phyloP scores from a whole-genome alignment of 1,139 yeast species.

The Pichia sp. region DNA sequence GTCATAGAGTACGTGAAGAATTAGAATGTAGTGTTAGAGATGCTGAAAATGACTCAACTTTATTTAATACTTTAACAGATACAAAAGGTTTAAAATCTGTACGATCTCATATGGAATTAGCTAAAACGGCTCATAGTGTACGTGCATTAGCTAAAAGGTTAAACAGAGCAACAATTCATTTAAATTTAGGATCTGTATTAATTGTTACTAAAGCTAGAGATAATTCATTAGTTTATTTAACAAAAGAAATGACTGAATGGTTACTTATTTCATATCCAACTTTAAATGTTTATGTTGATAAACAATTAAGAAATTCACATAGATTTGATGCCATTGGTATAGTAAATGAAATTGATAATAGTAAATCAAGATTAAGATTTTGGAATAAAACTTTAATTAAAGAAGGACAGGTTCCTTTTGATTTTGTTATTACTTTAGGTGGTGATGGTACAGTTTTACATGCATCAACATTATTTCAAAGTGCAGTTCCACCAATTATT shows the following conservation, averaged over 20 bases:
- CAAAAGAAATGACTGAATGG: slow-evolving; percentile 79
- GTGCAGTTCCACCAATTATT: slow-evolving; percentile 82
- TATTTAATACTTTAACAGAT: slow-evolving; percentile 10
- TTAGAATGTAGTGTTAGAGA: slow-evolving; percentile 1
- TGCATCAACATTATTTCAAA: slow-evolving; percentile 72
- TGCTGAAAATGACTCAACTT: slow-evolving; percentile 8
- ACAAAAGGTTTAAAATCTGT: slow-evolving; percentile 31
- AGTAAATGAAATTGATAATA: slow-evolving; percentile 36
- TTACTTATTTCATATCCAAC: slow-evolving; percentile 37
- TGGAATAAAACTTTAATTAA: slow-evolving; percentile 62
- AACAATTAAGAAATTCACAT: slow-evolving; percentile 51
- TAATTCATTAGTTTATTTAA: slow-evolving; percentile 63
- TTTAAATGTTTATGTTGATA: slow-evolving; percentile 65
- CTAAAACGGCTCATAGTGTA: slow-evolving; percentile 84
- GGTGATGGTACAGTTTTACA: slow-evolving; percentile 89
- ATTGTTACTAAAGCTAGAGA: slow-evolving; percentile 85
- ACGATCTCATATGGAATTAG: slow-evolving; percentile 64
- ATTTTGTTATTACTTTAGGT: slow-evolving; percentile 73
- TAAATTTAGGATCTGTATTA: slow-evolving; percentile 65
- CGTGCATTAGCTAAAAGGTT: slow-evolving; percentile 71
- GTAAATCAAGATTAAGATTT: slow-evolving; percentile 43
- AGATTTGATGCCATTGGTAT: slow-evolving; percentile 51
- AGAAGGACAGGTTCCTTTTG: slow-evolving; percentile 56
- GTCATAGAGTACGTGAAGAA: not conserved
- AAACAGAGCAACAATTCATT: slow-evolving; percentile 64